These are phyloP conservation scores for Wickerhamomyces sydowiorum DNA, from an alignment of 805 yeast species.

Conservation along the genomic window DNA sequence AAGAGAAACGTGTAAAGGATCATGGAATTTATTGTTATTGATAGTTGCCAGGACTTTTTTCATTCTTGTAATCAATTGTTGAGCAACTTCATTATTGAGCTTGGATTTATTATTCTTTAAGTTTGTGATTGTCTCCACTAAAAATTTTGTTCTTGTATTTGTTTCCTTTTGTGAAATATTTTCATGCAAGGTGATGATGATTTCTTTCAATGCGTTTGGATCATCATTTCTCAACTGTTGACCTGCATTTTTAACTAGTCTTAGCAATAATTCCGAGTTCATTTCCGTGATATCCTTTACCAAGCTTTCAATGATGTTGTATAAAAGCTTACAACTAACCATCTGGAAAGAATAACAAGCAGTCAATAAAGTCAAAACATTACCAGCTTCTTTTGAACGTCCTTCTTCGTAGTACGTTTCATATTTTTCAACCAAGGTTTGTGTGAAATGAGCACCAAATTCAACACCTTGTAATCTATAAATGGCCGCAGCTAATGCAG, in stretches of 20 bases:
- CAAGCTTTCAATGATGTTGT: slow-evolving; percentile 61
- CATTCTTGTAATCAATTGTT: slow-evolving; percentile 49
- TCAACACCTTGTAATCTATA: slow-evolving; percentile 80
- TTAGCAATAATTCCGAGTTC: slow-evolving; percentile 72
- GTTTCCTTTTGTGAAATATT: slow-evolving; percentile 28
- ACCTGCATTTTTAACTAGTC: slow-evolving; percentile 72
- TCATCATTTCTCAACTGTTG: slow-evolving; percentile 85
- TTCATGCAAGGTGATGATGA: slow-evolving; percentile 51
- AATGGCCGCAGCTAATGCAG: slow-evolving; percentile 69
- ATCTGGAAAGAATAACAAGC: slow-evolving; percentile 75
- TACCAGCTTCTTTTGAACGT: slow-evolving; percentile 48
- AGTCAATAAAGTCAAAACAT: slow-evolving; percentile 68
- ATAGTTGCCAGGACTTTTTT: slow-evolving; percentile 59
- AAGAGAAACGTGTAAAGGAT: slow-evolving; percentile 79
- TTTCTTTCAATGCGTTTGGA: slow-evolving; percentile 77
- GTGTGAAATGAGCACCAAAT: slow-evolving; percentile 84
- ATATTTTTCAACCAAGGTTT: slow-evolving; percentile 68
- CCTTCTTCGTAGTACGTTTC: slow-evolving; percentile 37
- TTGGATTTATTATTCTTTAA: slow-evolving; percentile 81
- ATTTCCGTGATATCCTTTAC: slow-evolving; percentile 55
- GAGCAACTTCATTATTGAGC: slow-evolving; percentile 42
- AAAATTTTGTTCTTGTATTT: slow-evolving; percentile 67
- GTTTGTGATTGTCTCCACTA: slow-evolving; percentile 79
- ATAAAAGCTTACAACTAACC: slow-evolving; percentile 66
- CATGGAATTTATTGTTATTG: slow-evolving; percentile 41